These are phyloP conservation scores for Euphrasia confusa DNA, from an alignment of 257 asterid genomes.

Conservation along the genomic window DNA sequence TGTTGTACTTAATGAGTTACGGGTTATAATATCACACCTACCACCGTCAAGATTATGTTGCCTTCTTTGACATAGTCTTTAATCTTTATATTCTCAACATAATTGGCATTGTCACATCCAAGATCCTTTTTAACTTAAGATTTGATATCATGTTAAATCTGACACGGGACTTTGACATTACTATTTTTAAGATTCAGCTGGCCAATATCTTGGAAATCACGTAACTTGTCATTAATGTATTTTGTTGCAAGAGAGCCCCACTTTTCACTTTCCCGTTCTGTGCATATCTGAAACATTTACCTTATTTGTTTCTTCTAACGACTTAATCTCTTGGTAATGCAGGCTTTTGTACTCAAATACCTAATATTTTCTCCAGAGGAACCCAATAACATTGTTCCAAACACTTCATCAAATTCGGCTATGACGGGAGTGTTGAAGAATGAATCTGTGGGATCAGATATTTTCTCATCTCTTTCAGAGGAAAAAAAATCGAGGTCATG, in stretches of 20 bases:
- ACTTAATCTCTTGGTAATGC: conserved; percentile 29
- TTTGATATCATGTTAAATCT: conserved; percentile 4
- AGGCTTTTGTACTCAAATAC: conserved; percentile 72
- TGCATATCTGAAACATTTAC: neutral
- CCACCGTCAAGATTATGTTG: neutral
- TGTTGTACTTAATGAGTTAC: neutral
- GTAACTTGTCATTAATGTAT: neutral
- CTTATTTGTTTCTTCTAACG: conserved; percentile 20
- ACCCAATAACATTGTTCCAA: conserved; percentile 24
- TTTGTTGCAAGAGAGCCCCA: neutral
- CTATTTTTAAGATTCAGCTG: neutral
- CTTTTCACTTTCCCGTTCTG: neutral
- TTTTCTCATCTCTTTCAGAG: conserved; percentile 48
- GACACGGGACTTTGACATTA: neutral
- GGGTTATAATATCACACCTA: conserved; percentile 2
- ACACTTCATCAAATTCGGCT: conserved; percentile 24
- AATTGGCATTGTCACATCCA: conserved; percentile 14
- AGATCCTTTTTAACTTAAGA: neutral
- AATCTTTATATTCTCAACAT: neutral
- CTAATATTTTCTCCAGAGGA: conserved; percentile 51
- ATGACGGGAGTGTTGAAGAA: conserved; percentile 30
- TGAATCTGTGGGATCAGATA: conserved; percentile 40
- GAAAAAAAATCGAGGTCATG: conserved; percentile 51
- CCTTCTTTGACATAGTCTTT: neutral
- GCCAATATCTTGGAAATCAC: neutral